A percentile compares a stretch with the other conserved stretches of the same genome.
Evolutionary conservation across 352 stramenopile species (phyloP).

Genomic region (Pythium apleroticum): DNA sequence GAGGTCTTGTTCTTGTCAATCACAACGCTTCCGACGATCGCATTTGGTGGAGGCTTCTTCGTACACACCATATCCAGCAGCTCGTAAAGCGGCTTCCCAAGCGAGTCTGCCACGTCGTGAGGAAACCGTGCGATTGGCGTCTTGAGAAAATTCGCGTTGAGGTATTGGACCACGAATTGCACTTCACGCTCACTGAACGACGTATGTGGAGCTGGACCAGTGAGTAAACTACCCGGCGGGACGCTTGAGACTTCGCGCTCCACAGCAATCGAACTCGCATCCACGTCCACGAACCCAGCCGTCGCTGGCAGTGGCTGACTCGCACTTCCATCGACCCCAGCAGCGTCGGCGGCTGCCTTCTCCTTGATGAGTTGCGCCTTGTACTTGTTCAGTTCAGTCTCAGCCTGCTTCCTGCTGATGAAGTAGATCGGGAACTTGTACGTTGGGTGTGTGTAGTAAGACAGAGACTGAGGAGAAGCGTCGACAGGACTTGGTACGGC

Average conservation of each 20-base stretch:
- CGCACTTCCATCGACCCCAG: neutral
- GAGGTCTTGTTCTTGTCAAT: constrained; percentile 21
- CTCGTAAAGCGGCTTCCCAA: constrained; percentile 85
- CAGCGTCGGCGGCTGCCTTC: neutral
- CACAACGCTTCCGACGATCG: constrained; percentile 31
- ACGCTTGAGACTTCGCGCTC: neutral
- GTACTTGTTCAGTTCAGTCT: constrained; percentile 40
- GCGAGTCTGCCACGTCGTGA: constrained; percentile 67
- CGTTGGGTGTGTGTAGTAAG: constrained; percentile 43
- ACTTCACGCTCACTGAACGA: constrained; percentile 47
- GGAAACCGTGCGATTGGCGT: constrained; percentile 71
- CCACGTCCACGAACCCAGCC: constrained; percentile 51
- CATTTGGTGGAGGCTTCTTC: constrained; percentile 66
- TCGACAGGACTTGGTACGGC: neutral
- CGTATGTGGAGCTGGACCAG: neutral
- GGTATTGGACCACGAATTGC: constrained; percentile 77
- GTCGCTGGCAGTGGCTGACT: neutral
- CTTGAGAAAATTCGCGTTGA: constrained; percentile 82
- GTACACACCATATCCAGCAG: constrained; percentile 89
- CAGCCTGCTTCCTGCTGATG: constrained; percentile 43
- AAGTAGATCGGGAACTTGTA: constrained; percentile 65
- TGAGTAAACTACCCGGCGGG: neutral
- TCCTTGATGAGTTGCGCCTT: constrained; percentile 22
- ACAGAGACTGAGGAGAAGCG: constrained; percentile 1
- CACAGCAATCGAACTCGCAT: constrained; percentile 30